phyloP scores from a whole-genome alignment of 2,329 filamentous ascomycete genomes.

The Diplodia seriata region DNA sequence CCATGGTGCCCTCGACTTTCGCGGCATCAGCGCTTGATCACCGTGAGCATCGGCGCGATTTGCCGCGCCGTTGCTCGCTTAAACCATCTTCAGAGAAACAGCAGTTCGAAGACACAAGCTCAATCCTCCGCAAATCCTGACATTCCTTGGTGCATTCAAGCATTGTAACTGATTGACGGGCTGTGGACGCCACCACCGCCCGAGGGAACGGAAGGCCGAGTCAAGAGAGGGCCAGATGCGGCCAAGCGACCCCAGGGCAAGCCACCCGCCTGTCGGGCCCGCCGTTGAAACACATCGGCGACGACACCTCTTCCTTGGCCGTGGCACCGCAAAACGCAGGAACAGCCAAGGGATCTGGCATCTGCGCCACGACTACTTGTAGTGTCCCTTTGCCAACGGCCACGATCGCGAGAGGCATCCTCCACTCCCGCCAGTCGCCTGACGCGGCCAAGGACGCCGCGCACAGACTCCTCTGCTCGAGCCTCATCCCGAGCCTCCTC shows the following conservation, averaged over 20 bases:
- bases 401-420: no score
- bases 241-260: background rate
- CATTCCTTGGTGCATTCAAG: no score
- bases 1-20: no score
- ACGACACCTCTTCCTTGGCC: background rate
- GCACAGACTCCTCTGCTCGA: conserved; percentile 17
- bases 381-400: no score
- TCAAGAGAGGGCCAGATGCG: background rate
- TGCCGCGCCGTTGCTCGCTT: background rate
- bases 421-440: no score
- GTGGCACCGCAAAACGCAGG: background rate
- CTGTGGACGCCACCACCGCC: background rate
- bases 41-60: background rate
- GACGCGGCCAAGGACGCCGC: no score
- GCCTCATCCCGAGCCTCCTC: conserved; percentile 21
- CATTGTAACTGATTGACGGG: background rate
- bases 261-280: conserved; percentile 12
- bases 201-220: conserved; percentile 8
- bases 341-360: background rate
- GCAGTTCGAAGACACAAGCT: background rate
- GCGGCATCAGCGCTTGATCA: background rate
- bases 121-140: background rate
- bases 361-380: background rate
- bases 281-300: conserved; percentile 15
- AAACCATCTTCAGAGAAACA: background rate